Evolutionary conservation across 139 green algal genomes (phyloP), one percentile per base, ranked within the genome.

Genomic region (Tetradesmus obliquus): DNA sequence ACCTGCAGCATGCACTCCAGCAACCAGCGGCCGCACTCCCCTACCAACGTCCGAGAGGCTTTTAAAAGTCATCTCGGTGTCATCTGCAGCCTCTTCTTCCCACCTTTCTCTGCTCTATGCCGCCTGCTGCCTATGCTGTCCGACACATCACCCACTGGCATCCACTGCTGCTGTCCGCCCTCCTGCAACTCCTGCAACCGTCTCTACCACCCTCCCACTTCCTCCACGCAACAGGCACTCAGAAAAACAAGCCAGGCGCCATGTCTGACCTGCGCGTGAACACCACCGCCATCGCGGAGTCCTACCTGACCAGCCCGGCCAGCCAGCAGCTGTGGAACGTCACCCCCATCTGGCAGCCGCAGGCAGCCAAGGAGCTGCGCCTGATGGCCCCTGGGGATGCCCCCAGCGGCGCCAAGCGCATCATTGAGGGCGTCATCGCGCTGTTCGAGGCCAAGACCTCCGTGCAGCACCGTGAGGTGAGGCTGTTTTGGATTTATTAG

Each of bases 181-280:
- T 76, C 17, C 17, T 71, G 60, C 60, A 3, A 3, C 60, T 19
- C 7, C 60, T 71, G 2, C 60, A 20, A 19, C 60, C 60, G 32
- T 45, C 32, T 45, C 32, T 19, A 19, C 60, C 60, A 71, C 10
- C 60, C 66, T 45, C 66, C n/a, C 66, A 76, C 17, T 19, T 19
- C 66, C 66, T 76, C n/a, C 66, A 76, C 17, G 3, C n/a, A 5
- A 72, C 62, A 10, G 6, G 71, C 5, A 53, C 76, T n/a, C 22
- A 22, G 22, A 53, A 15, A 22, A 86, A 54, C 9, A 51, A 6
- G 10, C 51, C 3, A 57, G 54, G 53, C 76, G 45, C 12, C 15
- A 91, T 91, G 88, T 81, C 55, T 54, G 88, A 91, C 62, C 88
- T 87, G 17, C 88, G 88, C 17, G 88, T 91, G 3, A n/a, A 91